Conservation (phyloP, 495 filamentous ascomycete genomes). For the Thermothielavioides terrestris region DNA sequence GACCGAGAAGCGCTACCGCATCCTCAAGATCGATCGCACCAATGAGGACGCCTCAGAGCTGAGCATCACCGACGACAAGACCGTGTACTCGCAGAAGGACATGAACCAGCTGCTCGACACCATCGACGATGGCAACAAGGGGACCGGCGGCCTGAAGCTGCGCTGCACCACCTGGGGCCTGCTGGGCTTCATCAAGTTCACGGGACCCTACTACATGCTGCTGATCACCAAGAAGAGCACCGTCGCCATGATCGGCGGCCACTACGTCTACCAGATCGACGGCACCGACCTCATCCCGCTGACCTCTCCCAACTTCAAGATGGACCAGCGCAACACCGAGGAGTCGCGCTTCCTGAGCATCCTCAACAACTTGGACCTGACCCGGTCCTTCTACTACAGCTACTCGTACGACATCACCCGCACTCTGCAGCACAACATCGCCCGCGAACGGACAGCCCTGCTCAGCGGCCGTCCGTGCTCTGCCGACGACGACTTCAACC, state of each 20-base stretch:
- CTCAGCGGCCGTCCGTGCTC: conserved; percentile 51
- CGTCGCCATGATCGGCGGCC: conserved; percentile 90
- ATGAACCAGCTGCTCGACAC: conserved; percentile 88
- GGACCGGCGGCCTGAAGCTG: conserved; percentile 80
- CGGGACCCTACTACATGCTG: conserved; percentile 95
- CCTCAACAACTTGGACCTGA: conserved; percentile 81
- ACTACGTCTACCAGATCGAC: conserved; percentile 92
- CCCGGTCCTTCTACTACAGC: conserved; percentile 92
- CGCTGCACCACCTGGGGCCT: conserved; percentile 90
- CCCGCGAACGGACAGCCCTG: conserved; percentile 63
- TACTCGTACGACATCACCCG: conserved; percentile 95
- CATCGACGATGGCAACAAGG: conserved; percentile 92
- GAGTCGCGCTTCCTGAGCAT: conserved; percentile 85
- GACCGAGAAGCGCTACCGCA: conserved; percentile 76
- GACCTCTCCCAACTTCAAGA: conserved; percentile 60
- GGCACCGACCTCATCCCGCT: conserved; percentile 89
- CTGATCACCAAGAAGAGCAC: conserved; percentile 92
- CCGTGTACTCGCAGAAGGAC: conserved; percentile 84
- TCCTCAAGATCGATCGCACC: conserved; percentile 90
- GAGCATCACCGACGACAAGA: conserved; percentile 84
- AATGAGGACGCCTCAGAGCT: conserved; percentile 65
- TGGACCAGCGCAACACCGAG: conserved; percentile 72
- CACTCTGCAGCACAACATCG: conserved; percentile 88
- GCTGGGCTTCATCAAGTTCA: conserved; percentile 91
- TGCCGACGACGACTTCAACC: conserved; percentile 62